Evolutionary conservation across 176 grass and related monocot species (phyloP), one percentile per base, ranked within the genome.

Genomic region (Aechmea fasciata): DNA sequence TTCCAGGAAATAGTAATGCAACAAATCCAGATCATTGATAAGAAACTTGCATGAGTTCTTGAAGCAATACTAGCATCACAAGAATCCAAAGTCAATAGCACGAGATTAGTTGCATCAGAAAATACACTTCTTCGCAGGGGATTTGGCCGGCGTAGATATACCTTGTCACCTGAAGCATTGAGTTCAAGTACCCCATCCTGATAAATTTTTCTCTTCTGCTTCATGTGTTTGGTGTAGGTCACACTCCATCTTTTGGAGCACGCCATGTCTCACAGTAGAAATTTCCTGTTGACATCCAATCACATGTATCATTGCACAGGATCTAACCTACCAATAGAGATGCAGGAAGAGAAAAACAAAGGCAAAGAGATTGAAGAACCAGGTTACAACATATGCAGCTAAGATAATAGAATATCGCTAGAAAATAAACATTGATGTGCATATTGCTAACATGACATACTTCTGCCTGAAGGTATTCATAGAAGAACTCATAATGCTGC

Each of bases 121-220:
- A 71, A 20, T 8, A 15, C 17, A 57, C 52, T 57, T 57, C n/a
- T n/a, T 57, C 52, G 14, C 7, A 10, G 55, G n/a, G 55, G 55
- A 59, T 19, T 0, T 59, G 6, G 55, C 5, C 20, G 55, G 19
- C 19, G 19, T 41, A 76, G 65, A 70, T 78, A 73, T 76, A 87
- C 77, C 73, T 90, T 90, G 81, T 69, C 73, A 67, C 75, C 76
- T 63, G 86, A 87, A 75, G 64, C 65, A 0, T 18, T 70, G 52
- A 89, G 68, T 52, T 87, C 67, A 23, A 97, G 52, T 66, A 75
- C 65, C 9, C 86, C 93, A 24, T 97, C 84, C 3, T 90, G 84
- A 77, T 92, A 97, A 63, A 75, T 77, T 83, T 97, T 92, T 62
- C 89, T 85, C 79, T 90, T 97, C 73, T 97, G 84, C 73, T 85